Evolutionary conservation across 768 basidiomycete species (phyloP), one percentile per base, ranked within the genome.

Genomic region (Arthromyces matolae): DNA sequence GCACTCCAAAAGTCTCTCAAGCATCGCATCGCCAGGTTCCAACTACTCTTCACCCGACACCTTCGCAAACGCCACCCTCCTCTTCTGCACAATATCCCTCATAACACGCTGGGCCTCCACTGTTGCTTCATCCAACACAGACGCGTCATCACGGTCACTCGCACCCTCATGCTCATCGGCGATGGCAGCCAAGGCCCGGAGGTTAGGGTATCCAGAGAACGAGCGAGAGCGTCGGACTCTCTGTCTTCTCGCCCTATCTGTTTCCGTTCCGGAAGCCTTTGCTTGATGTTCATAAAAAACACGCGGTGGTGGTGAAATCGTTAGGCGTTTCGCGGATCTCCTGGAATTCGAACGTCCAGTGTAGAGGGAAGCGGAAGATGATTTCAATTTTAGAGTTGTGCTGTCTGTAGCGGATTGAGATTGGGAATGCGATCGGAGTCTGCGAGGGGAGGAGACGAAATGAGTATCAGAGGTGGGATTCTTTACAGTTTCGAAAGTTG

Each of bases 161-260:
- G 47, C 42, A 7, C 27, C 49, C 3, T n/a, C 19, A 3, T 27
- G 18, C 5, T 48, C 47, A 12, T 48, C 47, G 2, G 19, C 12
- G 4, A 59, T 51, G 3, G 33, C 46, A 16, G 24, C 34, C 8
- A 54, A n/a, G n/a, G n/a, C n/a, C n/a, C n/a, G 48, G 8, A 52
- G 40, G 19, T 45, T 47, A 5, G 55, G 45, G 42, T 54, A 56
- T 1, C 49, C 57, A 0, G 52, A 53, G 41, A 59, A 56, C 3
- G 57, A 59, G 13, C 50, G 50, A 0, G 57, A 54, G n/a, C 46
- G 52, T 16, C 40, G 52, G 20, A 59, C 33, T 14, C 44, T 44
- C 10, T 49, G 33, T 9, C 36, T 42, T 14, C 36, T 36, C 10
- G 39, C 22, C 9, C n/a, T n/a, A n/a, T n/a, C n/a, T n/a, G n/a